A percentile compares a stretch with the other conserved stretches of the same genome.
Conservation (phyloP, 306 rosid genomes). For the Rosa chinensis region DNA sequence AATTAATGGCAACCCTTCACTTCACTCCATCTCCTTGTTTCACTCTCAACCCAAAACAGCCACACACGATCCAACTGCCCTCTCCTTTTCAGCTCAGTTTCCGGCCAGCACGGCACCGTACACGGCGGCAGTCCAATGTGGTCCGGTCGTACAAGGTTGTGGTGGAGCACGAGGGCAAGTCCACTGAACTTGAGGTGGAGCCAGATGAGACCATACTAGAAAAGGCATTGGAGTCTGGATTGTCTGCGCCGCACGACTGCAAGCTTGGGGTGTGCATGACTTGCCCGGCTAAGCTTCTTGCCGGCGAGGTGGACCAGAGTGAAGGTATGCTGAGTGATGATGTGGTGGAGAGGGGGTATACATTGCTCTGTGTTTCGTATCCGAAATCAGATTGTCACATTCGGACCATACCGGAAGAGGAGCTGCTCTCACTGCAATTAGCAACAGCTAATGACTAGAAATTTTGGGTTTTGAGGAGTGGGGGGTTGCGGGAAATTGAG, state of each 20-base stretch:
- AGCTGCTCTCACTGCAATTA: slow-evolving; percentile 76
- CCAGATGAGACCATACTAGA: slow-evolving; percentile 56
- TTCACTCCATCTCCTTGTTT: slow-evolving; percentile 44
- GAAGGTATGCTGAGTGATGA: slow-evolving; percentile 99
- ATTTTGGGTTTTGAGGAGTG: slow-evolving; percentile 6
- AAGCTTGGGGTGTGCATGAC: slow-evolving; percentile 99
- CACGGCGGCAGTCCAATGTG: slow-evolving; percentile 24
- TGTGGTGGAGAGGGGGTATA: slow-evolving; percentile 85
- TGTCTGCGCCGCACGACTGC: slow-evolving; percentile 85
- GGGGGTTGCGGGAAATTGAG: background rate
- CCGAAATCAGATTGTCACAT: slow-evolving; percentile 83
- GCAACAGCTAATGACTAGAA: slow-evolving; percentile 87
- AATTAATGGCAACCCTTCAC: slow-evolving; percentile 62
- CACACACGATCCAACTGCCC: slow-evolving; percentile 37
- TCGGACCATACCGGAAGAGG: slow-evolving; percentile 79
- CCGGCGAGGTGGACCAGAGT: slow-evolving; percentile 85
- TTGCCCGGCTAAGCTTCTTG: slow-evolving; percentile 84
- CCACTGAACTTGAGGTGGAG: slow-evolving; percentile 59
- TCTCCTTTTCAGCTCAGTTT: slow-evolving; percentile 33
- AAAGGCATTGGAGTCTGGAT: slow-evolving; percentile 73
- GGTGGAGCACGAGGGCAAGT: slow-evolving; percentile 67
- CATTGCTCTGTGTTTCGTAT: slow-evolving; percentile 68
- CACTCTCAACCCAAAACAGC: slow-evolving; percentile 32
- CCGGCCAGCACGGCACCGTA: slow-evolving; percentile 13
- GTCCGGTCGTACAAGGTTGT: slow-evolving; percentile 73